Base-by-base conservation (phyloP, 768 basidiomycete species). In the Lactarius indigo region DNA sequence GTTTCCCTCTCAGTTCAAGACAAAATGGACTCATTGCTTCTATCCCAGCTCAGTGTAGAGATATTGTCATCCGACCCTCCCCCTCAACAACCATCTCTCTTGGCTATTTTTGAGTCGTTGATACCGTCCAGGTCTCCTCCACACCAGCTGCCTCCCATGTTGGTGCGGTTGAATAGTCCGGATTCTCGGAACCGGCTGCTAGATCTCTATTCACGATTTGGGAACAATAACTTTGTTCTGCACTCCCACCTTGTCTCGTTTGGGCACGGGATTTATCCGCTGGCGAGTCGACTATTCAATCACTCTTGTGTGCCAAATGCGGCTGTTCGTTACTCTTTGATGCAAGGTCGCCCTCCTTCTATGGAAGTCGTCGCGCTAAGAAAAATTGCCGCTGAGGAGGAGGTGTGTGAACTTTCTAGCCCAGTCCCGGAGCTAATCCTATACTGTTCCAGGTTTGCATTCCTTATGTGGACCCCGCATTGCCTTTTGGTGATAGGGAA, bases 301-400 rank as follows among this genome's bases (percentile, higher is more conserved):
- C 92, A 94, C 72, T 91, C 89, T 5, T 94, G 92, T 74, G 70
- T 82, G 20, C 90, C 92, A 1, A 92, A 91, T 69, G 88, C 89
- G 18, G 84, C 83, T 30, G 79, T 84, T 37, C 88, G 84, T 73
- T 91, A 89, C 71, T 72, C 76, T 55, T 76, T 90, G 18, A 72
- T 68, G 28, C 73, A 70, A 2, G 75, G 72, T 9, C 71, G 78
- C 50, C 71, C 75, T 4, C 82, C 85, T 2, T 68, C 68, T 15
- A 89, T 93, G 87, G 82, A 90, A 68, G 78, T 92, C 4, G 79
- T 90, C 10, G 84, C 88, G 2, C 78, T 94, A 61, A 79, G 81
- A 13, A 79, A 84, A 64, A 86, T 93, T 61, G 28, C 60, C 3
- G 68, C 73, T 20, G 86, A 79, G 7, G 89, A 91, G 76, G 90